phyloP scores from a whole-genome alignment of 805 yeast species.

The Pichia scutulata region DNA sequence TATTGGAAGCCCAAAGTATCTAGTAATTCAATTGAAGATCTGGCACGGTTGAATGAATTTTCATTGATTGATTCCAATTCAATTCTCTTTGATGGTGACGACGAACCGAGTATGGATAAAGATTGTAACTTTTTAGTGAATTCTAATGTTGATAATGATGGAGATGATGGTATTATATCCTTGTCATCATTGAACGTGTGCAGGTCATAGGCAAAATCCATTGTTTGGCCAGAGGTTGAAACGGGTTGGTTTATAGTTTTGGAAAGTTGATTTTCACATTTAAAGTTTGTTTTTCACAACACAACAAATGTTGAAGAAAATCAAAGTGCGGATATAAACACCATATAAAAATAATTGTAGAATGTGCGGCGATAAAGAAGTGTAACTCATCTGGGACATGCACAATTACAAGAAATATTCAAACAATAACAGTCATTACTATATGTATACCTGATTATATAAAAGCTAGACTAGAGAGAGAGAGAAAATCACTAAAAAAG shows the following conservation, averaged over 20 bases:
- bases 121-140: slow-evolving; percentile 26
- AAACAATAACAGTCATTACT: no score
- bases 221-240: not conserved
- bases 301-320: no score
- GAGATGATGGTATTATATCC: slow-evolving; percentile 14
- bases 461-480: no score
- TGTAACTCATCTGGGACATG: no score
- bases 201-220: slow-evolving; percentile 26
- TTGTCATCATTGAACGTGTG: slow-evolving; percentile 9
- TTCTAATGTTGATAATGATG: slow-evolving; percentile 28
- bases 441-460: no score
- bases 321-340: no score
- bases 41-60: slow-evolving; percentile 7
- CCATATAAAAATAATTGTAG: no score
- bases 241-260: not conserved
- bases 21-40: slow-evolving; percentile 8
- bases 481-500: not conserved
- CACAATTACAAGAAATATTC: no score
- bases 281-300: not conserved
- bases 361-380: no score
- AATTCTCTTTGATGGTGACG: not conserved
- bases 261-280: not conserved
- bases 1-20: slow-evolving; percentile 5
- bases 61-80: not conserved
- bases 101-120: slow-evolving; percentile 5